Evolutionary conservation across 2,329 filamentous ascomycete species (phyloP).

Genomic region (Colletotrichum gloeosporioides): DNA sequence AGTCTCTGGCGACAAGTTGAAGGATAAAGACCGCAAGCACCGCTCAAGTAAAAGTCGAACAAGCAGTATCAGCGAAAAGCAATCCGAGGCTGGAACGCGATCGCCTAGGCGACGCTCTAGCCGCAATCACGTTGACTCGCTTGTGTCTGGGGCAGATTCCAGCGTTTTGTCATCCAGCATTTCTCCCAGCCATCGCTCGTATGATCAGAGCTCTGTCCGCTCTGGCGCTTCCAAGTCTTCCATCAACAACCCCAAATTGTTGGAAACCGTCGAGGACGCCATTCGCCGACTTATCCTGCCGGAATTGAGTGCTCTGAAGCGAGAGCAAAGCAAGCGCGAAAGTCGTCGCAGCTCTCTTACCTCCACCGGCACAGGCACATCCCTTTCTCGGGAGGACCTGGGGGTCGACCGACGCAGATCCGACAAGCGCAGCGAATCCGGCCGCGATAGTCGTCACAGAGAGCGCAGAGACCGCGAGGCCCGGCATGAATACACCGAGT

Average conservation of each 20-base stretch:
- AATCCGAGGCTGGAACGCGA: constrained; percentile 46
- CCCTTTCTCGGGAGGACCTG: constrained; percentile 58
- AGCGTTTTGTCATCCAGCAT: constrained; percentile 60
- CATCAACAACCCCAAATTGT: constrained; percentile 88
- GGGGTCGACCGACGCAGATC: constrained; percentile 68
- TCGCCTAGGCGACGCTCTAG: constrained; percentile 57
- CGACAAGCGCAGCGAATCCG: constrained; percentile 56
- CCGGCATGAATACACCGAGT: constrained; percentile 59
- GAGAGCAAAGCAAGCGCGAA: constrained; percentile 82
- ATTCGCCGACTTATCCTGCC: constrained; percentile 89
- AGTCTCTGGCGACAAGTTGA: constrained; percentile 41
- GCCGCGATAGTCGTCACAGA: constrained; percentile 51
- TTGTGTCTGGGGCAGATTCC: constrained; percentile 58
- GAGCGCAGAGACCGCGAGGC: constrained; percentile 52
- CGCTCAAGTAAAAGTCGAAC: constrained; percentile 54
- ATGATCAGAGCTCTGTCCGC: constrained; percentile 58
- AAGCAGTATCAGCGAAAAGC: constrained; percentile 54
- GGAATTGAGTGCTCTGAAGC: constrained; percentile 88
- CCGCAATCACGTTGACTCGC: constrained; percentile 57
- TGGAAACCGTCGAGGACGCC: constrained; percentile 92
- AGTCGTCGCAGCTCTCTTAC: constrained; percentile 70
- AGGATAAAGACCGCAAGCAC: constrained; percentile 56
- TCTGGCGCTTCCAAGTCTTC: constrained; percentile 67
- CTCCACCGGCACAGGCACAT: constrained; percentile 55
- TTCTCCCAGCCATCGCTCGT: constrained; percentile 59